These are phyloP conservation scores for Tagetes patula DNA, from an alignment of 129 eudicot species.

Conservation along the genomic window DNA sequence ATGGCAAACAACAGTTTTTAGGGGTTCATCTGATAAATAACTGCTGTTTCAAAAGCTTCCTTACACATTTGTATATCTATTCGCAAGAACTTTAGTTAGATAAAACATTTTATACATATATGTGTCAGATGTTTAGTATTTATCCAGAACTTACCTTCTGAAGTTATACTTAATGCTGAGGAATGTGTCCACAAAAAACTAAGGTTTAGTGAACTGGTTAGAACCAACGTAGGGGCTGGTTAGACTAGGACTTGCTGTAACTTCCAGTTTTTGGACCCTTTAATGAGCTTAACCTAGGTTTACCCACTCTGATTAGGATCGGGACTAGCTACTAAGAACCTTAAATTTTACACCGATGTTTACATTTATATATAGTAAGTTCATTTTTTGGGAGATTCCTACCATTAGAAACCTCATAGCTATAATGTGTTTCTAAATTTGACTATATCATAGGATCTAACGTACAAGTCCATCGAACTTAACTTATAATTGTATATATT, in stretches of 20 bases:
- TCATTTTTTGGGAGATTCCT: background rate
- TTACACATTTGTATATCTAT: background rate
- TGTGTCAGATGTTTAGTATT: background rate
- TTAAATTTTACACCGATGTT: background rate
- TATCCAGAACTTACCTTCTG: background rate
- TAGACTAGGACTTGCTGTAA: background rate
- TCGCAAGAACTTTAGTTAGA: background rate
- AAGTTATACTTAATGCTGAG: background rate
- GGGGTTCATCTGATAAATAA: conserved; percentile 4
- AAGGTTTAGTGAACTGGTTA: background rate
- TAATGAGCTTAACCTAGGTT: background rate
- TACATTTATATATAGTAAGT: background rate
- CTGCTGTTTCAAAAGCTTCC: background rate
- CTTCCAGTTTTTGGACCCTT: background rate
- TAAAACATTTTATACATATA: too few species aligned
- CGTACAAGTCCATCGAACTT: background rate
- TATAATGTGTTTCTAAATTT: background rate
- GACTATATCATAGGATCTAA: background rate
- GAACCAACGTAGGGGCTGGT: background rate
- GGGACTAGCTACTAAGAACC: background rate
- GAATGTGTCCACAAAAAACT: background rate
- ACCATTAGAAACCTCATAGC: background rate
- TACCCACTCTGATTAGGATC: background rate
- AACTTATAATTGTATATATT: too few species aligned
- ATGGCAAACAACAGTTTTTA: background rate